Base-by-base conservation (phyloP, 106 monocot species). In the Acorus gramineus region DNA sequence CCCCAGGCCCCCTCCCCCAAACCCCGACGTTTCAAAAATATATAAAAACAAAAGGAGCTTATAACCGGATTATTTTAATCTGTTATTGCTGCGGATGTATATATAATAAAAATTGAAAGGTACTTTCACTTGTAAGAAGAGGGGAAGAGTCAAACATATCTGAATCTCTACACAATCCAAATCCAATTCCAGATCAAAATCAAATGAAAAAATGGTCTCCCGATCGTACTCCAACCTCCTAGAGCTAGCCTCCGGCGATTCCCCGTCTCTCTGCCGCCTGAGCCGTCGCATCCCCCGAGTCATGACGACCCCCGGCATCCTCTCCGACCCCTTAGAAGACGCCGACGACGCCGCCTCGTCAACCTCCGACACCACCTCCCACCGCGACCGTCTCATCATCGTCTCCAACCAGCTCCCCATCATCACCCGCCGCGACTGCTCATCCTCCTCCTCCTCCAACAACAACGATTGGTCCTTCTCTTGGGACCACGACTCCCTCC, bases 371-470 rank as follows among this genome's bases (percentile, higher is more conserved):
- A 28, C 28, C 47, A 70, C 72, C 7, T 53, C 77, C 4, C 64
- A 70, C 47, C 68, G 57, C 8, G 77, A 73, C 11, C 80, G 86
- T 43, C 80, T 80, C 14, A 87, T 87, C 44, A 74, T 87, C 2
- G 83, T 87, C 5, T 76, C 80, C 47, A 87, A 87, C 61, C 86
- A 87, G 70, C 82, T 87, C 55, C 86, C 86, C 6, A 80, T 87
- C 47, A 74, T 74, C 10, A 71, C 71, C 8, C 47, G 53, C 2
- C 79, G 83, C 45, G 64, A 47, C 28, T 28, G 28, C 28, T 28
- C n/a, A n/a, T n/a, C 28, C 28, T 28, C 28, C 47, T 28, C 71
- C 3, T 69, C 57, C 7, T 28, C 28, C 28, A 28, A 28, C 28
- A 70, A 51, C 8, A 44, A 62, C 57, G 62, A 71, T 2, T 83